Evolutionary conservation across 305 asterid species (phyloP).

Genomic region (Plantago coronopus): DNA sequence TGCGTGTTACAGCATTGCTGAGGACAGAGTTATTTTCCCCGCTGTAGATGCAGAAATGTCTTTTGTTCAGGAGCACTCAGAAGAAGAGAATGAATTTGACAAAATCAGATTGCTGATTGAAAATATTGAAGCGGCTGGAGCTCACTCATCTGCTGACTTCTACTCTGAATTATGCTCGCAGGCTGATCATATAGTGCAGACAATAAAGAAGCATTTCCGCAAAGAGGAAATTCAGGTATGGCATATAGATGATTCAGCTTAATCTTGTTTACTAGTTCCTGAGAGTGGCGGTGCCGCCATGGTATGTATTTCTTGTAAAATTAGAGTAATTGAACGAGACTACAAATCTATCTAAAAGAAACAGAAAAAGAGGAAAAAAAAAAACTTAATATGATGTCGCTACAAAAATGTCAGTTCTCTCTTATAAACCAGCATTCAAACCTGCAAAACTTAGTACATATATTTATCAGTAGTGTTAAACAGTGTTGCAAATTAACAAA

Average conservation of each 20-base stretch:
- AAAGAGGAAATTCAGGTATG: constrained; percentile 88
- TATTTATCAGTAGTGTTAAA: too few relatives aligned
- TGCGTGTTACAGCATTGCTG: constrained; percentile 83
- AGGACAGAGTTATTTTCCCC: constrained; percentile 96
- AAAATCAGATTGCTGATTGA: constrained; percentile 86
- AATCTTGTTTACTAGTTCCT: constrained; percentile 4
- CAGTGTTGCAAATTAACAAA: too few relatives aligned
- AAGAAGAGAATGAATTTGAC: constrained; percentile 90
- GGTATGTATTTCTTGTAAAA: too few relatives aligned
- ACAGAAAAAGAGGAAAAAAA: too few relatives aligned
- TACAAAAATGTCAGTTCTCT: too few relatives aligned
- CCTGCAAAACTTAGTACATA: too few relatives aligned
- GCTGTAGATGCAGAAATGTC: constrained; percentile 87
- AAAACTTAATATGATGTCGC: too few relatives aligned
- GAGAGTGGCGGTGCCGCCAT: too few relatives aligned
- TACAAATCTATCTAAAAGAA: too few relatives aligned
- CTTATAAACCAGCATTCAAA: too few relatives aligned
- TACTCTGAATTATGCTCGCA: constrained; percentile 79
- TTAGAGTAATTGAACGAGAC: too few relatives aligned
- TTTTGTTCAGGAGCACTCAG: constrained; percentile 93
- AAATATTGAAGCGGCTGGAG: constrained; percentile 84
- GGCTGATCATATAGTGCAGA: constrained; percentile 92
- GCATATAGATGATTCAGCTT: constrained; percentile 10
- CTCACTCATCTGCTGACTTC: constrained; percentile 83
- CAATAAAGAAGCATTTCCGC: constrained; percentile 71